Conservation (phyloP, 805 yeast genomes). For the Wickerhamiella vanderwaltii region DNA sequence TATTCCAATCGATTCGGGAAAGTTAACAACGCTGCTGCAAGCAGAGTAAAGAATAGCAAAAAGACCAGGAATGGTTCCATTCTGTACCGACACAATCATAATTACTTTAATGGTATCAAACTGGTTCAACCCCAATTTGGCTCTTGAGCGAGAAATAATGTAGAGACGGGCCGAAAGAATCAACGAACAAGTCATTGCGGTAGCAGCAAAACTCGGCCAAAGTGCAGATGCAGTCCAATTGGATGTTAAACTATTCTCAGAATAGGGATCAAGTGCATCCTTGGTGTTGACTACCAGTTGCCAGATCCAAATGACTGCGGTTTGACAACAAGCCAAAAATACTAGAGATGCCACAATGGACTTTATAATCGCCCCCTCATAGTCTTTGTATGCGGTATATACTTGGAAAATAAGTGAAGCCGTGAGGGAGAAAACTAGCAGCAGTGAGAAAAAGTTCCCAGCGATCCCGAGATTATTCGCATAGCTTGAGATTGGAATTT, state of each 20-base stretch:
- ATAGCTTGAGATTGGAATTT: constrained; percentile 29
- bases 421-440: constrained; percentile 52
- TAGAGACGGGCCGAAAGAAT: constrained; percentile 53
- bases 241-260: constrained; percentile 36
- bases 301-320: constrained; percentile 49
- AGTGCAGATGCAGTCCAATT: constrained; percentile 25
- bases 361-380: constrained; percentile 24
- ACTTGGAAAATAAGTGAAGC: constrained; percentile 60
- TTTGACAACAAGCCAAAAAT: constrained; percentile 41
- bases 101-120: constrained; percentile 74
- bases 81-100: constrained; percentile 68
- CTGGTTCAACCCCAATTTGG: constrained; percentile 66
- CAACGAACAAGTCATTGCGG: constrained; percentile 50
- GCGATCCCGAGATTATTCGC: constrained; percentile 46
- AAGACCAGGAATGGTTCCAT: constrained; percentile 67
- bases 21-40: background rate
- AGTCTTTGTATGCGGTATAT: constrained; percentile 42
- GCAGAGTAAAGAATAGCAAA: constrained; percentile 24
- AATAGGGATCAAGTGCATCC: constrained; percentile 17
- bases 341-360: constrained; percentile 31
- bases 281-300: constrained; percentile 18
- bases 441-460: constrained; percentile 45
- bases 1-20: constrained; percentile 3
- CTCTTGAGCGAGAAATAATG: constrained; percentile 58
- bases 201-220: constrained; percentile 50